Conservation (phyloP, 805 yeast species). For the Hanseniaspora lachancei region DNA sequence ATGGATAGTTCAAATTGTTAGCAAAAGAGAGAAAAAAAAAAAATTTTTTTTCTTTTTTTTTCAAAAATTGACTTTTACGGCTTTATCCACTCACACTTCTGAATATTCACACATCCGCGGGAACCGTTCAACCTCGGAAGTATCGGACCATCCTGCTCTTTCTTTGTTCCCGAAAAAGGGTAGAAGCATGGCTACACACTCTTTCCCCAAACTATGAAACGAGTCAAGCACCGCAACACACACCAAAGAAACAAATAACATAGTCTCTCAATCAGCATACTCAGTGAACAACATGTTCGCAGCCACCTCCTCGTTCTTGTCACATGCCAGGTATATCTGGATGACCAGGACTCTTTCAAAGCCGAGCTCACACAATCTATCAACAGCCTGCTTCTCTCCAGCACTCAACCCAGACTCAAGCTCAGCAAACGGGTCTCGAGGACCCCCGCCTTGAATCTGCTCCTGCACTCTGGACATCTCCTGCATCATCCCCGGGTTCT, state of each 20-base stretch:
- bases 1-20: too few relatives aligned
- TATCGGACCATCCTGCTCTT: not conserved
- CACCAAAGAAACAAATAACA: not conserved
- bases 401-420: constrained; percentile 50
- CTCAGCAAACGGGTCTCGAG: constrained; percentile 29
- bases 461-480: constrained; percentile 21
- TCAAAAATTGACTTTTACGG: too few relatives aligned
- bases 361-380: constrained; percentile 81
- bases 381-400: constrained; percentile 81
- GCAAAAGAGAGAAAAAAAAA: not conserved
- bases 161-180: too few relatives aligned
- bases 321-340: constrained; percentile 95
- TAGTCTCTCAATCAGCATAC: constrained; percentile 27
- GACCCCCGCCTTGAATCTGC: constrained; percentile 27
- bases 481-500: constrained; percentile 4
- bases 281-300: constrained; percentile 78
- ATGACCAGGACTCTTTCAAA: constrained; percentile 77
- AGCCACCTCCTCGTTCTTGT: constrained; percentile 90
- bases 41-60: not conserved
- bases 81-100: too few relatives aligned
- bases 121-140: not conserved
- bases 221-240: not conserved
- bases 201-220: too few relatives aligned
- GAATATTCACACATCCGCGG: not conserved
- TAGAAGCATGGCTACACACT: too few relatives aligned